A percentile compares a stretch with the other conserved stretches of the same genome.
Conservation (phyloP, 176 grass and related monocot genomes). For the Panicum miliaceum region DNA sequence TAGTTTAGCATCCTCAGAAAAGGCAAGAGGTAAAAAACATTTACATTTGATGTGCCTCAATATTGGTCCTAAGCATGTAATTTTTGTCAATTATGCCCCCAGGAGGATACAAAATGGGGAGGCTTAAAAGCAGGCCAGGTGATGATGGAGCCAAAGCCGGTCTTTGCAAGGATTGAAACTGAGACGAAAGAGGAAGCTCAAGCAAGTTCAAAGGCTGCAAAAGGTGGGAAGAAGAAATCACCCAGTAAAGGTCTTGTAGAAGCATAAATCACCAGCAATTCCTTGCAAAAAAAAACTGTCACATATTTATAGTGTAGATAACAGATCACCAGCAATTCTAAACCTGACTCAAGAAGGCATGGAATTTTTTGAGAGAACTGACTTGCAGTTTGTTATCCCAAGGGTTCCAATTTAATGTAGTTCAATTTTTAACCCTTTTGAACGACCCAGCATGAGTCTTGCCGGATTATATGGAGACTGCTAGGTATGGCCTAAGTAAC, state of each 20-base stretch:
- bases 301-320: constrained; percentile 14
- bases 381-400: constrained; percentile 28
- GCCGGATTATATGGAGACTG: neutral
- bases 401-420: neutral
- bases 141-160: constrained; percentile 79
- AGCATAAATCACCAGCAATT: constrained; percentile 46
- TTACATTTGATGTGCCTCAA: neutral
- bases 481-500: neutral
- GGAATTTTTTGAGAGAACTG: neutral
- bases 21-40: neutral
- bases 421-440: neutral
- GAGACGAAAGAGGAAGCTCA: constrained; percentile 48
- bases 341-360: constrained; percentile 4
- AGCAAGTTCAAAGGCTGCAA: constrained; percentile 50
- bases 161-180: constrained; percentile 79
- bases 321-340: neutral
- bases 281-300: neutral
- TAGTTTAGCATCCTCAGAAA: neutral
- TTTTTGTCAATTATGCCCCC: constrained; percentile 26
- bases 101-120: constrained; percentile 94
- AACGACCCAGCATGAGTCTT: neutral
- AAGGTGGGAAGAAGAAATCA: constrained; percentile 66
- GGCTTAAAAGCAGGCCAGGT: constrained; percentile 70
- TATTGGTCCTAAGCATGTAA: constrained; percentile 7
- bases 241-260: constrained; percentile 68